These are phyloP conservation scores for Psidium friedrichsthalianum DNA, from an alignment of 345 rosid species.

Conservation along the genomic window DNA sequence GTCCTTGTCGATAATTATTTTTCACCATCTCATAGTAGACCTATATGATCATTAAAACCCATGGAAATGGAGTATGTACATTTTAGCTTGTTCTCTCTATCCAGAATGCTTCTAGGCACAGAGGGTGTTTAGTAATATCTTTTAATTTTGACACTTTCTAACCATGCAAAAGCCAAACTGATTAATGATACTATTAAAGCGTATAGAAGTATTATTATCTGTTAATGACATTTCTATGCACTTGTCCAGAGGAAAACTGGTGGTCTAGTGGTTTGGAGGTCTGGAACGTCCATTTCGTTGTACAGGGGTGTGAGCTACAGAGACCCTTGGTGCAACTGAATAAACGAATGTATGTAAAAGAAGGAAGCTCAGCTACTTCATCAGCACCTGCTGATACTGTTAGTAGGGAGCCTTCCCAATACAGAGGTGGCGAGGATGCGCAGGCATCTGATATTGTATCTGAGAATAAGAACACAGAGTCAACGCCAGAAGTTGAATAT, in stretches of 20 bases:
- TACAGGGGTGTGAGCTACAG: slow-evolving; percentile 64
- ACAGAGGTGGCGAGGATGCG: slow-evolving; percentile 10
- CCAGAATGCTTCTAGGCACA: not conserved
- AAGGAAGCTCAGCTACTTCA: slow-evolving; percentile 14
- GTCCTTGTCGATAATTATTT: not conserved
- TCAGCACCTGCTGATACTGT: slow-evolving; percentile 15
- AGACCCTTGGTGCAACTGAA: slow-evolving; percentile 30
- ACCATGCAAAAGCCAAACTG: not conserved
- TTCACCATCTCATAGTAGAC: not conserved
- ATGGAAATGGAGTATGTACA: not conserved
- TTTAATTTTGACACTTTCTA: not conserved
- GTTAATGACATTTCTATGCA: not conserved
- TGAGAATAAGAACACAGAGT: slow-evolving; percentile 15
- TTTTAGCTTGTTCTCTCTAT: not conserved
- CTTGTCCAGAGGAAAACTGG: slow-evolving; percentile 78
- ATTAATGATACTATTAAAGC: not conserved
- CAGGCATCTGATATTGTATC: slow-evolving; percentile 12
- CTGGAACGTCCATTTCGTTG: slow-evolving; percentile 66
- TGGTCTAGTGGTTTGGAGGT: slow-evolving; percentile 96
- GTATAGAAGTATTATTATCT: not conserved
- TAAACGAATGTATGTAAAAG: slow-evolving; percentile 38
- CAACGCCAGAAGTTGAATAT: slow-evolving; percentile 35
- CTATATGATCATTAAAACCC: not conserved
- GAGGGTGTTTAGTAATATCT: not conserved
- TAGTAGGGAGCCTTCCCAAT: slow-evolving; percentile 4